Conservation (phyloP, 805 yeast genomes). For the Saccharomycopsis selenospora region DNA sequence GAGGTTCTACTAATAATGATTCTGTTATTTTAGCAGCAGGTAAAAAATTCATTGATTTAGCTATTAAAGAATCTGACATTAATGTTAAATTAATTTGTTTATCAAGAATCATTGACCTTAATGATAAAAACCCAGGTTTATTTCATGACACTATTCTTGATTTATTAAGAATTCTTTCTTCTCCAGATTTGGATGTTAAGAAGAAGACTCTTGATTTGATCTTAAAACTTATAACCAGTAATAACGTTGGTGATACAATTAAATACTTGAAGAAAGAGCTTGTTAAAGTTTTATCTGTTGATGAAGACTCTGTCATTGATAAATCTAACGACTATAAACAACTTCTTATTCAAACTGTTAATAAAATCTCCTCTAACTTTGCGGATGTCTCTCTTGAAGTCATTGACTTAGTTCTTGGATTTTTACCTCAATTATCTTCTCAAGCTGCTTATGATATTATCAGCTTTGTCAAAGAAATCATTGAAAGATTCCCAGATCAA, state of each 20-base stretch:
- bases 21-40: constrained; percentile 73
- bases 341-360: constrained; percentile 79
- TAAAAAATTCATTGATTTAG: constrained; percentile 75
- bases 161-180: constrained; percentile 73
- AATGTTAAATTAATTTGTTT: constrained; percentile 89
- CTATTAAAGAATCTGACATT: constrained; percentile 89
- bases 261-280: constrained; percentile 89
- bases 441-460: constrained; percentile 85
- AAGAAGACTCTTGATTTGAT: constrained; percentile 79
- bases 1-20: constrained; percentile 45
- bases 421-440: constrained; percentile 77
- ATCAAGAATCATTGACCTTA: constrained; percentile 74
- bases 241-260: constrained; percentile 91
- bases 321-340: constrained; percentile 83
- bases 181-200: constrained; percentile 89
- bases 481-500: constrained; percentile 81
- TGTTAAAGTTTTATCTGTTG: constrained; percentile 49
- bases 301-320: constrained; percentile 59
- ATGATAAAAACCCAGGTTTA: constrained; percentile 68
- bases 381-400: constrained; percentile 89
- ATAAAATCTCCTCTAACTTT: constrained; percentile 78
- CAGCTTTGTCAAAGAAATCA: constrained; percentile 87
- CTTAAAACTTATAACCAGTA: constrained; percentile 69
- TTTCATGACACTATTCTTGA: constrained; percentile 81
- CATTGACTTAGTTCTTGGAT: constrained; percentile 79